Evolutionary conservation across 495 filamentous ascomycete species (phyloP), one percentile per base, ranked within the genome.

Genomic region (Penicillium roqueforti): DNA sequence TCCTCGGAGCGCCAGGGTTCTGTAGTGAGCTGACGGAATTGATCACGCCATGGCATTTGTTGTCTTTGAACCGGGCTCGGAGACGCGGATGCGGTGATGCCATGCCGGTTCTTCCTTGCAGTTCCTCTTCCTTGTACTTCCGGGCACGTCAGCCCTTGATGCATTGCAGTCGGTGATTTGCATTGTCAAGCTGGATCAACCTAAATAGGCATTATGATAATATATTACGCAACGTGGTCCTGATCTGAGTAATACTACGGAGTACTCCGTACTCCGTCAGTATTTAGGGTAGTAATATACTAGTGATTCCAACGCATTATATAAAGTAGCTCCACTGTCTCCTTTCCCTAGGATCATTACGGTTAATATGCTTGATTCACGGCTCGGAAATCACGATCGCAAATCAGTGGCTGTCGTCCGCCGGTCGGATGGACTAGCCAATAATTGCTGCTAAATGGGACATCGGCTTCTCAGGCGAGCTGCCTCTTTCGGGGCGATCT

Each of bases 401-500:
- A 32, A 43, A 51, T 43, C 38, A 51, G 11, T 51, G 49, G 49
- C 39, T 22, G 18, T 51, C 37, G 39, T 25, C 28, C 22, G n/a
- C 56, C 20, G 20, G 7, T 61, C 59, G 57, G 57, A 37, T 20
- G 19, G 40, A 29, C 37, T 38, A 48, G 48, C 62, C 62, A 66
- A 66, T 52, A 63, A 63, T 46, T 22, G 32, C 26, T 13, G 52
- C 23, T 18, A 46, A 25, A 34, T 56, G 58, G 49, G 23, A 57
- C 45, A 51, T 51, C 59, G 58, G 57, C 26, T 41, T 56, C 61
- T 66, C 61, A 48, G 45, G 40, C 56, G 60, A 59, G 46, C 63
- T 64, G 64, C 63, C 63, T 60, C 18, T 58, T 67, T 58, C 61
- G 63, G 63, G 61, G 56, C 58, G 61, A 67, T 67, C 63, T 61